Evolutionary conservation across 2,329 filamentous ascomycete genomes (phyloP).

Genomic region (Fusarium marasasianum): DNA sequence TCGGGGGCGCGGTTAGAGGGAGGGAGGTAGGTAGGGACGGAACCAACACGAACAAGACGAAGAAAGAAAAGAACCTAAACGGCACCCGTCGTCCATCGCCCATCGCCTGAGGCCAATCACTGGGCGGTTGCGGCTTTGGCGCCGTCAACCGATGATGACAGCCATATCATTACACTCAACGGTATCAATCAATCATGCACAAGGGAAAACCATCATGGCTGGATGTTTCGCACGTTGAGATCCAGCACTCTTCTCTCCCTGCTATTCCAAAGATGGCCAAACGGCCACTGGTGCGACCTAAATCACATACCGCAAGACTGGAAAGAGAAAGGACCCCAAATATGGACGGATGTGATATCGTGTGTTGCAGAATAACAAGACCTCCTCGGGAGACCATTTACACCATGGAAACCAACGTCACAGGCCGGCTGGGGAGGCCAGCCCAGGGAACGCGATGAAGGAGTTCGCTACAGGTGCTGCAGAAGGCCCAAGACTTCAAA

Average conservation of each 20-base stretch:
- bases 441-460: constrained; percentile 1
- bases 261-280: not conserved
- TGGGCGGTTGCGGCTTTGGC: constrained; percentile 24
- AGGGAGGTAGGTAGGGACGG: not conserved
- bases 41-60: constrained; percentile 23
- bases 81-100: constrained; percentile 6
- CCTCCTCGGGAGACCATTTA: constrained; percentile 3
- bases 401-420: constrained; percentile 28
- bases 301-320: constrained; percentile 35
- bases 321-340: constrained; percentile 27
- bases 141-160: constrained; percentile 15
- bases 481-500: not conserved
- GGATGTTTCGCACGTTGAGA: not conserved
- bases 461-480: constrained; percentile 5
- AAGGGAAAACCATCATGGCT: not conserved
- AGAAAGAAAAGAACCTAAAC: constrained; percentile 9
- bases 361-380: constrained; percentile 21
- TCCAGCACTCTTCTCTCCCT: not conserved
- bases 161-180: constrained; percentile 5
- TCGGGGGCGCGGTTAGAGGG: constrained; percentile 28
- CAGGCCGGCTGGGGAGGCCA: constrained; percentile 20
- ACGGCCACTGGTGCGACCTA: constrained; percentile 12
- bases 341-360: constrained; percentile 9
- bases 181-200: not conserved
- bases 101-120: not conserved